A percentile compares a stretch with the other conserved stretches of the same genome.
Conservation (phyloP, 2,329 filamentous ascomycete genomes). For the Epichloe hybrida region DNA sequence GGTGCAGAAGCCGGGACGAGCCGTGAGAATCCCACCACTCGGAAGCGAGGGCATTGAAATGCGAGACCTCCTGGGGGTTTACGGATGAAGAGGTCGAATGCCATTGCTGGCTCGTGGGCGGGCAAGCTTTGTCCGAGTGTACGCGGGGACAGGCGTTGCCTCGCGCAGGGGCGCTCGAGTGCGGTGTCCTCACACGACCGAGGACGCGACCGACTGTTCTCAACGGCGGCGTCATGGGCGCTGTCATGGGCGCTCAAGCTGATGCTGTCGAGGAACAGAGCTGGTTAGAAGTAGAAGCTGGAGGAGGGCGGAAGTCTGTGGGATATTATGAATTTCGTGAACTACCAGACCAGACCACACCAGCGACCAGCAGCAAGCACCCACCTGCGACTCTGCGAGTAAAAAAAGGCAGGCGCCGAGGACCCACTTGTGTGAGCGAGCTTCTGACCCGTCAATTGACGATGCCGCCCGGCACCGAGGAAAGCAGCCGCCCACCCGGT, state of each 20-base stretch:
- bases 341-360: background rate
- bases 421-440: background rate
- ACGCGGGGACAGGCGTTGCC: background rate
- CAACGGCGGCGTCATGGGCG: background rate
- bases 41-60: constrained; percentile 87
- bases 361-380: background rate
- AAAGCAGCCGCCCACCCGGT: too few relatives aligned
- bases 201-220: constrained; percentile 1
- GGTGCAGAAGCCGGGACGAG: constrained; percentile 79
- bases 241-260: background rate
- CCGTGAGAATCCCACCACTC: constrained; percentile 97
- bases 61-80: constrained; percentile 75
- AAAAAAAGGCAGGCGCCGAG: background rate
- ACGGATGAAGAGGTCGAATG: constrained; percentile 49
- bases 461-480: too few relatives aligned
- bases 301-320: background rate
- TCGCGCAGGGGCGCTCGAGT: background rate
- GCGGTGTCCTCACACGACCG: background rate
- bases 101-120: constrained; percentile 3
- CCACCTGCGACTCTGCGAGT: background rate
- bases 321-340: too few relatives aligned
- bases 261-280: background rate
- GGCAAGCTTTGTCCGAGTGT: background rate
- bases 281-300: background rate
- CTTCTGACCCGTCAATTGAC: too few relatives aligned